phyloP scores from a whole-genome alignment of 257 asterid species.

The Nicotiana tabacum region DNA sequence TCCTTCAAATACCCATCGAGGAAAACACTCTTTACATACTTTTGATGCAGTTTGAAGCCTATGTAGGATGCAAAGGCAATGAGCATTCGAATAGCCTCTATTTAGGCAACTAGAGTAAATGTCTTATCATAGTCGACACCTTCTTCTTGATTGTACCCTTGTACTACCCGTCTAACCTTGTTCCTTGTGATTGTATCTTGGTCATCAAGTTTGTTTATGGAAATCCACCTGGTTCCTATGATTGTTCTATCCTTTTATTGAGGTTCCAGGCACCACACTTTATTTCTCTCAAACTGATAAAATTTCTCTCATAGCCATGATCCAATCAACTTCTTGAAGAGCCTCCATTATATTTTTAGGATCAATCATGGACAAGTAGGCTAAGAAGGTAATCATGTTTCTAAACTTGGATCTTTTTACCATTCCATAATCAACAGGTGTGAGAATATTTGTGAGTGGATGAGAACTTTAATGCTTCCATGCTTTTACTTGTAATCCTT shows the following conservation, averaged over 20 bases:
- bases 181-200: background rate
- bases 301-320: background rate
- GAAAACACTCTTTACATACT: conserved; percentile 17
- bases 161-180: background rate
- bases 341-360: background rate
- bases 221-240: background rate
- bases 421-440: no score
- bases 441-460: no score
- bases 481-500: no score
- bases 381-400: no score
- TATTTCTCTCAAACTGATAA: background rate
- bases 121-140: background rate
- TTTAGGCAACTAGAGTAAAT: background rate
- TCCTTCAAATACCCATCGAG: background rate
- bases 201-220: background rate
- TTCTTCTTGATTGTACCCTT: background rate
- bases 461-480: no score
- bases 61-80: background rate
- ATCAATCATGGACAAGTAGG: background rate
- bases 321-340: background rate
- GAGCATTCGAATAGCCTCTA: background rate
- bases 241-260: background rate
- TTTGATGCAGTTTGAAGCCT: background rate
- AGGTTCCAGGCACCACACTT: background rate
- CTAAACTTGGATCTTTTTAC: no score